phyloP scores from a whole-genome alignment of 2,329 filamentous ascomycete genomes.

The Aspergillus cejpii region DNA sequence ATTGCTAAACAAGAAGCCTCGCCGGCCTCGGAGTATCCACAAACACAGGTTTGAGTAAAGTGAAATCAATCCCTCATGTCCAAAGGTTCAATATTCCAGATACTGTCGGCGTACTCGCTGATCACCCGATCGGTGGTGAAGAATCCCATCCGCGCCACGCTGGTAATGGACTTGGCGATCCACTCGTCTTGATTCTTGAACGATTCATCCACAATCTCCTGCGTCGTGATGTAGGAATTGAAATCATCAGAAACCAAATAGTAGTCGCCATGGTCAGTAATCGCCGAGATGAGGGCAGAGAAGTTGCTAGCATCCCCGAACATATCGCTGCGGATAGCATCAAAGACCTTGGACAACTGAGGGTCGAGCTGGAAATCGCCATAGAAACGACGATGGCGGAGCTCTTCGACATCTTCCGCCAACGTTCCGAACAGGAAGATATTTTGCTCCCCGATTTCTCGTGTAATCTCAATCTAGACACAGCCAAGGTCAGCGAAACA shows the following conservation, averaged over 20 bases:
- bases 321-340: conserved; percentile 67
- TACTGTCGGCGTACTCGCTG: conserved; percentile 91
- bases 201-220: conserved; percentile 81
- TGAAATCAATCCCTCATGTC: conserved; percentile 36
- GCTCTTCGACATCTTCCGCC: conserved; percentile 90
- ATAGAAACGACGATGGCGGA: conserved; percentile 85
- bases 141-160: conserved; percentile 92
- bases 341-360: conserved; percentile 72
- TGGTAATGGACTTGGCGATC: conserved; percentile 81
- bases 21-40: too few species aligned
- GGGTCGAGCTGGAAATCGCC: conserved; percentile 70
- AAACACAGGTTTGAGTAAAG: too few species aligned
- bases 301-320: conserved; percentile 79
- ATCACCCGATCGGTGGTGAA: conserved; percentile 94
- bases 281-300: conserved; percentile 71
- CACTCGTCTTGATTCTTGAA: conserved; percentile 90
- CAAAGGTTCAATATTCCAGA: conserved; percentile 93
- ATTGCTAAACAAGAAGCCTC: too few species aligned
- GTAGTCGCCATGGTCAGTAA: conserved; percentile 91
- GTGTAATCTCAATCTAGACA: conserved; percentile 92
- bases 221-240: conserved; percentile 86
- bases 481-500: conserved; percentile 1
- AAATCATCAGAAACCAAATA: conserved; percentile 98
- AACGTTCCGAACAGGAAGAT: conserved; percentile 98
- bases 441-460: conserved; percentile 91